Percentiles rank a stretch among this genome's conserved stretches.
Conservation (phyloP, 2,329 filamentous ascomycete genomes). For the Trichoderma guizhouense region DNA sequence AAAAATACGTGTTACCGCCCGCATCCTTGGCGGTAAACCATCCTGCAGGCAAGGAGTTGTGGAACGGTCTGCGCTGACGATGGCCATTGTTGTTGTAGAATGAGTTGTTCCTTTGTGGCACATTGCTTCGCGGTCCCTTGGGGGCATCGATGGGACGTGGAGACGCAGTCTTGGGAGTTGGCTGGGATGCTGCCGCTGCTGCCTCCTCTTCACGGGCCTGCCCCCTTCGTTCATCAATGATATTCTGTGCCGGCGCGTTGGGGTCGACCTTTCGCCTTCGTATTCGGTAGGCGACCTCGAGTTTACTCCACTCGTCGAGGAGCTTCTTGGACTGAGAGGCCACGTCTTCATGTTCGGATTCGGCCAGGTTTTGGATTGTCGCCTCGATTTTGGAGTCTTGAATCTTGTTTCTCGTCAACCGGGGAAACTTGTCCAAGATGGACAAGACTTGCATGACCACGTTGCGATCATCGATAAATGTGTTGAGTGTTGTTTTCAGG, state of each 20-base stretch:
- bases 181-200: slow-evolving; percentile 24
- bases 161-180: slow-evolving; percentile 40
- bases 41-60: slow-evolving; percentile 66
- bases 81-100: slow-evolving; percentile 43
- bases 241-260: slow-evolving; percentile 54
- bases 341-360: slow-evolving; percentile 71
- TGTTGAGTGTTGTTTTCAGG: slow-evolving; percentile 78
- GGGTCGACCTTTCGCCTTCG: slow-evolving; percentile 83
- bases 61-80: slow-evolving; percentile 53
- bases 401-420: slow-evolving; percentile 94
- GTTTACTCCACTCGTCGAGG: slow-evolving; percentile 80
- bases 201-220: slow-evolving; percentile 43
- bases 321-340: slow-evolving; percentile 67
- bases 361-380: slow-evolving; percentile 66
- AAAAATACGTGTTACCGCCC: slow-evolving; percentile 78
- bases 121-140: slow-evolving; percentile 59
- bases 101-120: slow-evolving; percentile 49
- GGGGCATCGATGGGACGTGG: slow-evolving; percentile 51
- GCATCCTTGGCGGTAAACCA: slow-evolving; percentile 77
- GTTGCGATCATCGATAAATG: slow-evolving; percentile 86
- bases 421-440: slow-evolving; percentile 83
- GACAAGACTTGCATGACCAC: slow-evolving; percentile 85
- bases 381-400: slow-evolving; percentile 92
- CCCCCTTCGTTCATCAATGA: slow-evolving; percentile 60
- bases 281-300: slow-evolving; percentile 90